Percentiles rank a stretch among this genome's conserved stretches.
These are phyloP conservation scores for Mycena rebaudengoi DNA, from an alignment of 768 basidiomycete species.

Conservation along the genomic window DNA sequence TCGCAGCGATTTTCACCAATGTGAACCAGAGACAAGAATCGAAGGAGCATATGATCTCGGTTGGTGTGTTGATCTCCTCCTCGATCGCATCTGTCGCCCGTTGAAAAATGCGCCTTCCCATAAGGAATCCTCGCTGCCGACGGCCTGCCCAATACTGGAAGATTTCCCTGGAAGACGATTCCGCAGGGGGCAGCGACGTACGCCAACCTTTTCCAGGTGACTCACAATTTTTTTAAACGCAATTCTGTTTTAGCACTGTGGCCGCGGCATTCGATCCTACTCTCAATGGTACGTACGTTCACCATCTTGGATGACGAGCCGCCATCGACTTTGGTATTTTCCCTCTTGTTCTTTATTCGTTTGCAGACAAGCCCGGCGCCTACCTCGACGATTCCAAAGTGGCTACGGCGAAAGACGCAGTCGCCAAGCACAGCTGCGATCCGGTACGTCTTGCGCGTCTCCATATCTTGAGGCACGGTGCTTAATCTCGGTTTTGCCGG, in stretches of 20 bases:
- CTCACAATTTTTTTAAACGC: not conserved
- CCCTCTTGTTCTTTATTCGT: no score
- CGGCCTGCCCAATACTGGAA: not conserved
- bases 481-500: no score
- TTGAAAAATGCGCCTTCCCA: no score
- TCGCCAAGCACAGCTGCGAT: not conserved
- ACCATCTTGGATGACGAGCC: not conserved
- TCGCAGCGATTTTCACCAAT: no score
- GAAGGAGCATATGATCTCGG: no score
- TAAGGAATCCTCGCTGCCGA: not conserved
- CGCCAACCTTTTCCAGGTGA: not conserved
- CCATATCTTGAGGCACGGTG: not conserved
- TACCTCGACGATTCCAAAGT: not conserved
- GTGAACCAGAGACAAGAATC: no score
- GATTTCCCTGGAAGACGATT: not conserved
- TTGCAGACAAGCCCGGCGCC: conserved; percentile 3
- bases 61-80: no score
- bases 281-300: not conserved
- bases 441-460: not conserved
- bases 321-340: not conserved
- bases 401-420: not conserved
- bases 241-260: not conserved
- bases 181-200: conserved; percentile 9
- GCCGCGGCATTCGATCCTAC: conserved; percentile 8
- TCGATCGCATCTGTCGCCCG: no score